Conservation (phyloP, 345 rosid genomes). For the Populus tremula region DNA sequence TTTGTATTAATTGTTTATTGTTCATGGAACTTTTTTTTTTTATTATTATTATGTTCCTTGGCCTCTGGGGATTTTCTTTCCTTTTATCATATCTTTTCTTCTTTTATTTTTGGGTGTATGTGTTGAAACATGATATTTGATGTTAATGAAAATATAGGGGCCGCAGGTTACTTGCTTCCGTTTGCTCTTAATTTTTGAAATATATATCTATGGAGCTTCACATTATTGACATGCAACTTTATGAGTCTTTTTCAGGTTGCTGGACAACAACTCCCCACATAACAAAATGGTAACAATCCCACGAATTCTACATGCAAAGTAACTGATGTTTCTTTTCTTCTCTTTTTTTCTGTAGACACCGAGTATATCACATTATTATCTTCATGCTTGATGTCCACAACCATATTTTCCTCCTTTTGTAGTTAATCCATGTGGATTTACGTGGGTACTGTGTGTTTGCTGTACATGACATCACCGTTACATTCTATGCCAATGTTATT, state of each 20-base stretch:
- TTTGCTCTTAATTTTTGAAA: background rate
- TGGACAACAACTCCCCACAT: constrained; percentile 57
- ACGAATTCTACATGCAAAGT: background rate
- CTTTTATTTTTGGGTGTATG: background rate
- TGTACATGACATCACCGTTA: too few species aligned
- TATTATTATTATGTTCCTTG: background rate
- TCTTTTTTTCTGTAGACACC: background rate
- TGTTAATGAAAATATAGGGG: background rate
- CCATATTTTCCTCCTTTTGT: background rate
- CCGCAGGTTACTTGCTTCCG: background rate
- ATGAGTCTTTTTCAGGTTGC: constrained; percentile 48
- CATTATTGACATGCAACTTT: background rate
- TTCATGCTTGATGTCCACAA: background rate
- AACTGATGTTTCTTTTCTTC: too few species aligned
- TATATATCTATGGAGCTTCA: background rate
- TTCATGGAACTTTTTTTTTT: background rate
- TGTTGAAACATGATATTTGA: background rate
- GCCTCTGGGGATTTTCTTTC: background rate
- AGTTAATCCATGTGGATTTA: background rate
- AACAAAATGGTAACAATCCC: constrained; percentile 47
- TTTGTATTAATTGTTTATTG: too few species aligned
- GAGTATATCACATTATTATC: background rate
- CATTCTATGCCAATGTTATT: background rate
- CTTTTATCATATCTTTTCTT: background rate
- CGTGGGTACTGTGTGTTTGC: background rate